Base-by-base conservation (phyloP, 73 alveolate species). In the Blepharisma japonicum region DNA sequence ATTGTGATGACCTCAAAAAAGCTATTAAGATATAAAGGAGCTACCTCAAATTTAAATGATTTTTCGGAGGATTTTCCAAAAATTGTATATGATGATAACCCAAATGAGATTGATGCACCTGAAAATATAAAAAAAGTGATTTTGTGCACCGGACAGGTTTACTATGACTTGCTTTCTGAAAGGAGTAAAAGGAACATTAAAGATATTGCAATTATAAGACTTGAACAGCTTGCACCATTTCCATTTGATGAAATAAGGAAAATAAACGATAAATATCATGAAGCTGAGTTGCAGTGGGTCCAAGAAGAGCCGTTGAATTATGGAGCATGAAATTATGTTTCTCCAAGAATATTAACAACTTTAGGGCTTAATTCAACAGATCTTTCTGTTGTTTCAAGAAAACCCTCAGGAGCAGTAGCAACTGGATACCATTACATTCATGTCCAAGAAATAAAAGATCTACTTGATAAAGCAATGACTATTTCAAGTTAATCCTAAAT, bases 151-250 rank as follows among this genome's bases (percentile, higher is more conserved):
- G 95, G 97, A 5, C 81, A 91, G 81, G 95, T 90, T 21, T 83
- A 86, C 77, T 81, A 81, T 77, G 95, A 90, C 47, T 68, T 92
- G 45, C 77, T 45, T 27, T 55, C 55, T 54, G 87, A 90, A 39
- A 83, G 93, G 77, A 32, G 42, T 32, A 32, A 32, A 32, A 32
- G 42, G 42, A 32, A 32, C 3, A 32, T 32, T 3, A 32, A 90
- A 77, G 97, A 94, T 25, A 89, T 89, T 32, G 98, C 98, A 4
- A 90, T 94, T 48, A 72, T 89, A 23, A 90, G 97, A 55, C 78
- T 94, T 71, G 99, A 94, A 87, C 93, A 94, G 78, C 72, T 91
- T 38, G 96, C 94, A 61, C 99, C 99, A 6, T 83, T 94, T 82
- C 99, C 99, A 9, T 94, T 87, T 82, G 95, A 93, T 45, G 88